Evolutionary conservation across 2,329 filamentous ascomycete species (phyloP), one percentile per base, ranked within the genome.

Genomic region (Aspergillus brasiliensis): DNA sequence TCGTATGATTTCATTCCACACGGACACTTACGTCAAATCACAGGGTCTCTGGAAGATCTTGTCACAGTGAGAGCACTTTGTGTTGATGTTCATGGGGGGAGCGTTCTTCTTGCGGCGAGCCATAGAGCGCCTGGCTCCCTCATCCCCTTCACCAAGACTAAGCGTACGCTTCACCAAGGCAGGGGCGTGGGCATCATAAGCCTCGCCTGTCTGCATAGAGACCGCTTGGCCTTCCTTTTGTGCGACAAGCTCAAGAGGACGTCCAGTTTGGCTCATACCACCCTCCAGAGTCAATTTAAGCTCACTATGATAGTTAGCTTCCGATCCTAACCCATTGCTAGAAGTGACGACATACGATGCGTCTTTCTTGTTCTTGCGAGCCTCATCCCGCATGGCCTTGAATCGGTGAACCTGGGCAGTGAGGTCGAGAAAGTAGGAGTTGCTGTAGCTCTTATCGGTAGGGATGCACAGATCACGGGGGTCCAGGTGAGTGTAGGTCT

Each of bases 1-100:
- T 8, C 6, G 38, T 27, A 17, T 8, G 38, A 51, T 46, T 44
- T 10, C 51, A 23, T 8, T 34, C n/a, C 2, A 40, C 10, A 53
- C 17, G 13, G 25, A 10, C 51, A 71, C 75, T 67, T 65, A 78
- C 73, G 92, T 97, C 60, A 98, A 82, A 75, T 99, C 95, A 77
- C 95, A 98, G n/a, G 92, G 92, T 63, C 95, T 89, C 79, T 95
- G 96, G 82, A 98, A 98, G 77, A 94, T 87, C 80, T 97, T 97
- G 76, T 86, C 88, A 80, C 94, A 98, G 73, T 92, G 86, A 63
- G 84, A 84, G 82, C 92, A 96, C 69, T 86, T 87, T 78, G 94
- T 90, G 51, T 91, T 88, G 52, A 94, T 87, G 76, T 96, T 90
- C 77, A 94, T 91, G 5, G 91, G 89, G 54, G 88, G 89, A 37